phyloP scores from a whole-genome alignment of 345 rosid genomes.

The Euphorbia lathyris region DNA sequence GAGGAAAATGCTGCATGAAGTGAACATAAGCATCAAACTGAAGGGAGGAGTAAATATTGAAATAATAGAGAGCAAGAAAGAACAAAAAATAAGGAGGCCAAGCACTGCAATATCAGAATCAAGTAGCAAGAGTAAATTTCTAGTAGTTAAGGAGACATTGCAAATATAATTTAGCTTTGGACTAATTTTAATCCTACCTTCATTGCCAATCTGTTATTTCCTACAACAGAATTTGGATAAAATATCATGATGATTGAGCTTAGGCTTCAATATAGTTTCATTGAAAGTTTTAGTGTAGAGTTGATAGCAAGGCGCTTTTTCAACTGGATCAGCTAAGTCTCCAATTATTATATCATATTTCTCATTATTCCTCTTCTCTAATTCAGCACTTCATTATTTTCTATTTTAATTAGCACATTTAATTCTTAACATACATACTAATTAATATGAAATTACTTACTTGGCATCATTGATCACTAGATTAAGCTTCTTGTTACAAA shows the following conservation, averaged over 20 bases:
- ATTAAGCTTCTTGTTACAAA: constrained; percentile 64
- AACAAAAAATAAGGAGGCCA: constrained; percentile 9
- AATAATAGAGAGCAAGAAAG: constrained; percentile 51
- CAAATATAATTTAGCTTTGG: no score
- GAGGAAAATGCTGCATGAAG: constrained; percentile 40
- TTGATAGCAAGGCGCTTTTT: constrained; percentile 95
- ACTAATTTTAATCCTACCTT: no score
- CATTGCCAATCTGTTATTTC: no score
- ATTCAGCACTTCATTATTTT: no score
- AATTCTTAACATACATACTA: no score
- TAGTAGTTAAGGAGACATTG: no score
- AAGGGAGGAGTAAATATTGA: constrained; percentile 67
- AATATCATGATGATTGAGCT: no score
- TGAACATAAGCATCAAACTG: constrained; percentile 63
- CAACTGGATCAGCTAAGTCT: constrained; percentile 96
- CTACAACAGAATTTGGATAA: no score
- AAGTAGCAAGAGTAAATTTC: constrained; percentile 2
- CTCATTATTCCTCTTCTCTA: no score
- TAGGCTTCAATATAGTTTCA: constrained; percentile 69
- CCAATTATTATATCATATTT: no score
- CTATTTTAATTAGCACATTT: no score
- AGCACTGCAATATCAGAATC: constrained; percentile 5
- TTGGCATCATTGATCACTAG: constrained; percentile 87
- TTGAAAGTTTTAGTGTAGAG: constrained; percentile 95
- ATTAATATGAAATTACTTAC: constrained; percentile 34